Evolutionary conservation across 306 rosid species (phyloP).

Genomic region (Cicer judaicum): DNA sequence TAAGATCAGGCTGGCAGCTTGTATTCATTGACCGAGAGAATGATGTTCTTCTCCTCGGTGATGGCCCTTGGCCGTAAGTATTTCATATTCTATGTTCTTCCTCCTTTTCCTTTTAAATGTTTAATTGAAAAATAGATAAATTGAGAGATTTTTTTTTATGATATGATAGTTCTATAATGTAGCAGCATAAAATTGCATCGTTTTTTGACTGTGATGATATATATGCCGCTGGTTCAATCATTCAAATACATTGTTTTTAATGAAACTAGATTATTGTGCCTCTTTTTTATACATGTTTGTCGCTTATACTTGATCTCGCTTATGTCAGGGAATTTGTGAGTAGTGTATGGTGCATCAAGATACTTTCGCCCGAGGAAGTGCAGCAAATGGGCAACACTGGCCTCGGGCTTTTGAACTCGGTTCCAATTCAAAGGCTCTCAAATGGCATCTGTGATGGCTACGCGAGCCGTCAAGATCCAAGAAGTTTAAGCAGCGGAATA

Average conservation of each 20-base stretch:
- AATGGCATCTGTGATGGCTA: conserved; percentile 70
- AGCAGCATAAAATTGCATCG: not conserved
- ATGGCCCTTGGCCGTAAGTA: conserved; percentile 71
- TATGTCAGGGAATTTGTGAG: conserved; percentile 87
- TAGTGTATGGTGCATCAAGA: conserved; percentile 94
- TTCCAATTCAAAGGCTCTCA: conserved; percentile 87
- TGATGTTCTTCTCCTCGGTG: conserved; percentile 96
- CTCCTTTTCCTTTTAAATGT: not conserved
- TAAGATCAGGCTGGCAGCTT: conserved; percentile 99
- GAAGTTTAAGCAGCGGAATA: conserved; percentile 74
- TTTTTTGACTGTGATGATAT: conserved; percentile 31
- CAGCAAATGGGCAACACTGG: conserved; percentile 91
- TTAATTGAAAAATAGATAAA: conserved; percentile 11
- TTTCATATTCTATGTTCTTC: conserved; percentile 2
- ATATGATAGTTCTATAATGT: no score
- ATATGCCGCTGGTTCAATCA: not conserved
- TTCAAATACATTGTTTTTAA: not conserved
- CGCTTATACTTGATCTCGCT: conserved; percentile 15
- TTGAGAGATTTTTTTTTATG: no score
- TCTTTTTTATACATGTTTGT: not conserved
- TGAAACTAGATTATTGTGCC: not conserved
- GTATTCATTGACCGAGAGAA: conserved; percentile 99
- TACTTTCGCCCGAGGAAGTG: conserved; percentile 97
- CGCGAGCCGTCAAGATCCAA: conserved; percentile 75
- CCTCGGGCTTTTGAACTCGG: conserved; percentile 73